A percentile compares a stretch with the other conserved stretches of the same genome.
Conservation (phyloP, 2,329 filamentous ascomycete genomes). For the Ophiostoma australiae region DNA sequence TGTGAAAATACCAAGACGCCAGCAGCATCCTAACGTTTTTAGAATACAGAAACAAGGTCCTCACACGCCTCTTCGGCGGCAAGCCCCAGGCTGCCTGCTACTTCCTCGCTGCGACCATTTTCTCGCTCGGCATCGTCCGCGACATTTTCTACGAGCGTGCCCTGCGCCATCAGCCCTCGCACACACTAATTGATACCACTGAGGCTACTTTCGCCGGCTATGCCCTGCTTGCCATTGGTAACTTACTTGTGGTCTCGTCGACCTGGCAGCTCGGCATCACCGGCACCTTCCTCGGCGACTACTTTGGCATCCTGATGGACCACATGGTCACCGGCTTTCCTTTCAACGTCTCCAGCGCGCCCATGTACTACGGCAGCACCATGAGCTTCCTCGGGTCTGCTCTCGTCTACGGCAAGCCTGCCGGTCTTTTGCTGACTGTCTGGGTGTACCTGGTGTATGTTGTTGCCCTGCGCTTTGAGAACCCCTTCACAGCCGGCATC, state of each 20-base stretch:
- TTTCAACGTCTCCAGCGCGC: conserved; percentile 83
- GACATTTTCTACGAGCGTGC: conserved; percentile 84
- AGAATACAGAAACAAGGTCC: conserved; percentile 89
- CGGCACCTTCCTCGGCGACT: conserved; percentile 94
- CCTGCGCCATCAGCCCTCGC: conserved; percentile 67
- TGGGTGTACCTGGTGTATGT: conserved; percentile 75
- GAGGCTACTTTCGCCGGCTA: conserved; percentile 60
- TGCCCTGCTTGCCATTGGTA: conserved; percentile 67
- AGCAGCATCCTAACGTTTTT: conserved; percentile 19
- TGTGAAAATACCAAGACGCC: too few relatives aligned
- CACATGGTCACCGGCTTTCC: conserved; percentile 90
- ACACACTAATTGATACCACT: conserved; percentile 63
- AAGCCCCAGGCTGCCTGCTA: conserved; percentile 80
- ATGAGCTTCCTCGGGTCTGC: conserved; percentile 88
- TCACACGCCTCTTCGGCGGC: conserved; percentile 81
- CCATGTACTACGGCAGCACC: conserved; percentile 95
- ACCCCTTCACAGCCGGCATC: conserved; percentile 89
- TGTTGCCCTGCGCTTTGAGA: conserved; percentile 78
- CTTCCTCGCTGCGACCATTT: conserved; percentile 80
- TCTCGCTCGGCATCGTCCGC: conserved; percentile 82
- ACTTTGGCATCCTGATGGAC: conserved; percentile 98
- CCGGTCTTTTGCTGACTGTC: conserved; percentile 69
- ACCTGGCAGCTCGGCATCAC: conserved; percentile 92
- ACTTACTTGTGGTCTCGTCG: conserved; percentile 77
- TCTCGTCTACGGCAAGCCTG: conserved; percentile 79